phyloP scores from a whole-genome alignment of 2,329 filamentous ascomycete genomes.

The Leptographium galeiforme region DNA sequence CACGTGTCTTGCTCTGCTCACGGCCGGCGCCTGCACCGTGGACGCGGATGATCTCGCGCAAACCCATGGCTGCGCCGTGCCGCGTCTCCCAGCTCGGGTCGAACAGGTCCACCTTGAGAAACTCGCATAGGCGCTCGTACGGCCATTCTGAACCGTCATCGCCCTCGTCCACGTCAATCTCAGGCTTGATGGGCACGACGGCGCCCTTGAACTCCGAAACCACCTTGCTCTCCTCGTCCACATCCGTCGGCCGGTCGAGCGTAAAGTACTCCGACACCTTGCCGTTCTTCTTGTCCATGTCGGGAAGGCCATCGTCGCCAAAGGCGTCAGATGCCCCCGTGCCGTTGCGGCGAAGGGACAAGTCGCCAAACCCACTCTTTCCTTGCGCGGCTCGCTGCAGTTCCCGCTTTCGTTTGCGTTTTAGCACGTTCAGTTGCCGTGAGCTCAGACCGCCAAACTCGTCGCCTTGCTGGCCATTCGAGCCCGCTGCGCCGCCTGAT shows the following conservation, averaged over 20 bases:
- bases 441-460: constrained; percentile 65
- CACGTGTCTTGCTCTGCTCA: constrained; percentile 50
- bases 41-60: constrained; percentile 82
- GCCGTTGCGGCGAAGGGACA: constrained; percentile 54
- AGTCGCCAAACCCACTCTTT: constrained; percentile 80
- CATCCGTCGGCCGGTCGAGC: constrained; percentile 61
- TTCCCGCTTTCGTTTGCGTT: constrained; percentile 84
- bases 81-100: constrained; percentile 90
- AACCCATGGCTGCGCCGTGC: constrained; percentile 88
- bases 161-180: constrained; percentile 65
- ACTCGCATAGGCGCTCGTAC: constrained; percentile 85
- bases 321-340: constrained; percentile 48
- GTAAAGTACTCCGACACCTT: constrained; percentile 78
- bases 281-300: constrained; percentile 47
- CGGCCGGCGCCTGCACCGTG: constrained; percentile 84
- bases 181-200: constrained; percentile 66
- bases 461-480: constrained; percentile 22
- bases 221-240: constrained; percentile 83
- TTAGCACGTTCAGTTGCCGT: constrained; percentile 84
- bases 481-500: constrained; percentile 14
- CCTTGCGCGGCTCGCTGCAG: constrained; percentile 74
- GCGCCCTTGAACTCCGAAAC: constrained; percentile 92
- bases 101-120: constrained; percentile 86
- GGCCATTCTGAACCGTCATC: constrained; percentile 81
- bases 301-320: constrained; percentile 42